phyloP scores from a whole-genome alignment of 2,329 filamentous ascomycete species.

The Tothia fuscella region DNA sequence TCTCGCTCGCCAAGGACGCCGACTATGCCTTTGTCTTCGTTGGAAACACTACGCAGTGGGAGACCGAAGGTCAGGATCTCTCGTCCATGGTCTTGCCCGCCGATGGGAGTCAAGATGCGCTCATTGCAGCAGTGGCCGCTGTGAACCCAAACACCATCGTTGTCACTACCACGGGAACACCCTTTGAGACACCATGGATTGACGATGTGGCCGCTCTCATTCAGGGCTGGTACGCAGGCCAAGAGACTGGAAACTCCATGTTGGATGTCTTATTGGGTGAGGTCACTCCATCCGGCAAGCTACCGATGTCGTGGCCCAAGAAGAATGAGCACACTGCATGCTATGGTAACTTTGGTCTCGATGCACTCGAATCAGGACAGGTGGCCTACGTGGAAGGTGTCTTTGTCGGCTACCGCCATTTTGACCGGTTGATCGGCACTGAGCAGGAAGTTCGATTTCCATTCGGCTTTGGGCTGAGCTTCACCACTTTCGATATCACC shows the following conservation, averaged over 20 bases:
- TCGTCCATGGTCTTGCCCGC: conserved; percentile 55
- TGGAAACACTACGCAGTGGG: conserved; percentile 57
- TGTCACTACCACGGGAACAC: conserved; percentile 58
- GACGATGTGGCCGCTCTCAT: conserved; percentile 31
- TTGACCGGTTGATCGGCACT: conserved; percentile 31
- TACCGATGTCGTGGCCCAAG: conserved; percentile 59
- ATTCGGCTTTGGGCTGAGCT: conserved; percentile 48
- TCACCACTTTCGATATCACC: conserved; percentile 51
- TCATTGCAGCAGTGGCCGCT: conserved; percentile 55
- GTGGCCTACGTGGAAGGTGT: conserved; percentile 39
- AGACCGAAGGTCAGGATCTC: conserved; percentile 59
- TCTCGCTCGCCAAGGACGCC: conserved; percentile 52
- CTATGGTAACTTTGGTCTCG: conserved; percentile 59
- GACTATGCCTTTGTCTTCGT: conserved; percentile 64
- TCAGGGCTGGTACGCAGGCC: conserved; percentile 39
- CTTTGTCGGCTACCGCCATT: conserved; percentile 52
- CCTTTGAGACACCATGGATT: conserved; percentile 63
- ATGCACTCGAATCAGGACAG: conserved; percentile 42
- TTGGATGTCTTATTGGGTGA: conserved; percentile 69
- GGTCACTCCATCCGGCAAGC: conserved; percentile 62
- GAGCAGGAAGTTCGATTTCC: conserved; percentile 48
- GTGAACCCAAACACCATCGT: conserved; percentile 52
- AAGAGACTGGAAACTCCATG: conserved; percentile 76
- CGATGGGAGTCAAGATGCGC: conserved; percentile 55
- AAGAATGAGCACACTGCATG: conserved; percentile 57